Conservation (phyloP, 1,284 basidiomycete genomes). For the Fomitopsis betulina region DNA sequence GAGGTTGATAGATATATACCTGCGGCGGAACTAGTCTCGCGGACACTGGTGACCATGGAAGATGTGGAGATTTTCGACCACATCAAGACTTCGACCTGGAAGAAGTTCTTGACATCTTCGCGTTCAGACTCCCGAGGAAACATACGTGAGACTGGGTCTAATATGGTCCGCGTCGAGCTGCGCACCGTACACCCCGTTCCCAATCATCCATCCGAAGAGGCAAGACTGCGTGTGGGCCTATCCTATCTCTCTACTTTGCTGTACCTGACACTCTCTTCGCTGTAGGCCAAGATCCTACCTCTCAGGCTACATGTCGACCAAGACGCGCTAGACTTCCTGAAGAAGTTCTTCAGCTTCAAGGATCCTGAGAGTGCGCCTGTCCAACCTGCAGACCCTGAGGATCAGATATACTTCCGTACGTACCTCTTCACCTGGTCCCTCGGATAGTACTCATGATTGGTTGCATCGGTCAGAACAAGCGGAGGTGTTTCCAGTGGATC, state of each 20-base stretch:
- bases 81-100: conserved; percentile 98
- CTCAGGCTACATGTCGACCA: conserved; percentile 94
- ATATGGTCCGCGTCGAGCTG: conserved; percentile 90
- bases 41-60: conserved; percentile 60
- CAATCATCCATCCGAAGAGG: conserved; percentile 69
- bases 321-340: conserved; percentile 96
- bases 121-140: conserved; percentile 81
- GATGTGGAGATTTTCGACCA: conserved; percentile 93
- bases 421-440: neutral
- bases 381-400: conserved; percentile 28
- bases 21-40: conserved; percentile 55
- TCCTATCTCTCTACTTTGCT: neutral
- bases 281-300: conserved; percentile 83
- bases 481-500: conserved; percentile 84
- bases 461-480: conserved; percentile 68
- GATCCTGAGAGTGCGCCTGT: conserved; percentile 45
- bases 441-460: neutral
- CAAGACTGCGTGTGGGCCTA: conserved; percentile 68
- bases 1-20: conserved; percentile 66
- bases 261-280: neutral
- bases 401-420: conserved; percentile 76
- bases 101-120: conserved; percentile 89
- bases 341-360: conserved; percentile 92
- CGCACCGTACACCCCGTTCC: conserved; percentile 68
- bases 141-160: conserved; percentile 82